Conservation (phyloP, 2,329 filamentous ascomycete species). For the Arthrinium phaeospermum region DNA sequence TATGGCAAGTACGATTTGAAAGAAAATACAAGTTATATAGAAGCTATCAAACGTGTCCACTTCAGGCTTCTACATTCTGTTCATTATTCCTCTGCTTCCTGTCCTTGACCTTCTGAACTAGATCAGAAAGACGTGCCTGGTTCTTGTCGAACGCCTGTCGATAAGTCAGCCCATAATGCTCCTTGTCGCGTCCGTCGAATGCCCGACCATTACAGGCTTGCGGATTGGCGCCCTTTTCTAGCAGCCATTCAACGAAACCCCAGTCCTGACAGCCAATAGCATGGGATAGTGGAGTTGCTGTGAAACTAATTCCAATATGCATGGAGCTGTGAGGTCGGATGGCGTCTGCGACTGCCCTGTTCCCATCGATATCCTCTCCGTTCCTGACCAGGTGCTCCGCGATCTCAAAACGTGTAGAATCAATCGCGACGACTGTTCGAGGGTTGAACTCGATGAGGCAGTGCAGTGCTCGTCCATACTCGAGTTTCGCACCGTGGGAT, state of each 20-base stretch:
- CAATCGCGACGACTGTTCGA: not conserved
- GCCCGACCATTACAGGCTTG: slow-evolving; percentile 13
- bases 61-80: not conserved
- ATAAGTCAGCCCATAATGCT: not conserved
- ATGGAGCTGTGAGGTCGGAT: not conserved
- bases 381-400: not conserved
- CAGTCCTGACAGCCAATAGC: not conserved
- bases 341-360: not conserved
- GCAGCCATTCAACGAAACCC: slow-evolving; percentile 18
- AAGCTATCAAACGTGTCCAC: too few species aligned
- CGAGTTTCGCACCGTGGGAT: slow-evolving; percentile 13
- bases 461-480: slow-evolving; percentile 17
- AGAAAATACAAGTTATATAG: too few species aligned
- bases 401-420: slow-evolving; percentile 5
- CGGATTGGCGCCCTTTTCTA: slow-evolving; percentile 16
- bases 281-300: slow-evolving; percentile 15
- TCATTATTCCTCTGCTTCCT: not conserved
- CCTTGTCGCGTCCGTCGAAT: not conserved
- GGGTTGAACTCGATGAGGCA: not conserved
- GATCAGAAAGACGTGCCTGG: not conserved
- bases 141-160: not conserved
- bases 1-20: too few species aligned
- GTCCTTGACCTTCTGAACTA: not conserved
- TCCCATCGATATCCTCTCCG: slow-evolving; percentile 16
- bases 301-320: not conserved